A percentile compares a stretch with the other conserved stretches of the same genome.
Conservation (phyloP, 306 rosid genomes). For the Rosa multiflora region DNA sequence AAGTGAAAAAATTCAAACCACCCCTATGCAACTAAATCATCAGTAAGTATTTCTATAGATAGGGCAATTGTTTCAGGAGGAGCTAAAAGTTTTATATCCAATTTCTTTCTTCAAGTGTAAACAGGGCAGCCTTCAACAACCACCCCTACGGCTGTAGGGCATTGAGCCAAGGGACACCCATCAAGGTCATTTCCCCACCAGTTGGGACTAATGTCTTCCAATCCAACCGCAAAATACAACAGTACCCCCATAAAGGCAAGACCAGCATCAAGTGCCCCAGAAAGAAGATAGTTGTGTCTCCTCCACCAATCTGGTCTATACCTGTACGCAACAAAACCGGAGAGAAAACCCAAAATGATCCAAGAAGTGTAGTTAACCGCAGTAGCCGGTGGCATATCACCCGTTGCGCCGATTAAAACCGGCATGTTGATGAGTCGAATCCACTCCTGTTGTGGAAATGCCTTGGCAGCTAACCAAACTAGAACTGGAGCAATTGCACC, state of each 20-base stretch:
- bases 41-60: not conserved
- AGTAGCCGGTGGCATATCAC: slow-evolving; percentile 82
- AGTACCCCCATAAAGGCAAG: slow-evolving; percentile 91
- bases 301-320: slow-evolving; percentile 75
- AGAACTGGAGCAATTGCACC: slow-evolving; percentile 74
- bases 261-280: slow-evolving; percentile 89
- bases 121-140: slow-evolving; percentile 52
- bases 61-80: not conserved
- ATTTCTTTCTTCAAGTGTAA: slow-evolving; percentile 26
- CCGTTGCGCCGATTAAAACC: slow-evolving; percentile 68
- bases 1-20: no score
- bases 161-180: slow-evolving; percentile 71
- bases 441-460: slow-evolving; percentile 78
- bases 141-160: slow-evolving; percentile 66
- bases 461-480: slow-evolving; percentile 59
- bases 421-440: slow-evolving; percentile 83
- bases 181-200: slow-evolving; percentile 96
- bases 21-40: not conserved
- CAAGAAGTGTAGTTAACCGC: slow-evolving; percentile 80
- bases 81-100: not conserved
- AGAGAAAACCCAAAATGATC: slow-evolving; percentile 64
- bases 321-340: slow-evolving; percentile 68
- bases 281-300: slow-evolving; percentile 77
- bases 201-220: slow-evolving; percentile 45
- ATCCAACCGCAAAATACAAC: slow-evolving; percentile 61